Conservation (phyloP, 805 yeast species). For the Metschnikowia lunata region DNA sequence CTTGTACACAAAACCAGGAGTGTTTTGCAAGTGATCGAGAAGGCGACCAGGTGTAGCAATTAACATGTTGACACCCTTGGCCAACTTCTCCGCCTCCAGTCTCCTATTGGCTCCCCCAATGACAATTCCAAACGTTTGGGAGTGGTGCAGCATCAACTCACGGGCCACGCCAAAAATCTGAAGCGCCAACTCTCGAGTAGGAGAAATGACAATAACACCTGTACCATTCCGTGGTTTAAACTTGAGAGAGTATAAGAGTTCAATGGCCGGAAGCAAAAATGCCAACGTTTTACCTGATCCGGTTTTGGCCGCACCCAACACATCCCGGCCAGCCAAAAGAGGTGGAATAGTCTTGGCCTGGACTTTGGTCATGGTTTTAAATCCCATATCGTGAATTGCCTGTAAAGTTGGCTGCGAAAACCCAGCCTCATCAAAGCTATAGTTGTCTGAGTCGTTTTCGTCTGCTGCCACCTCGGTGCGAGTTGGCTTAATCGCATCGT, state of each 20-base stretch:
- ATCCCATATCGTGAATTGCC: constrained; percentile 86
- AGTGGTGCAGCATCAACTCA: constrained; percentile 83
- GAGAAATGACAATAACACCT: constrained; percentile 92
- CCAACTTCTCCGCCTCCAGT: constrained; percentile 92
- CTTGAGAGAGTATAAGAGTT: constrained; percentile 79
- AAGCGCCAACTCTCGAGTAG: constrained; percentile 95
- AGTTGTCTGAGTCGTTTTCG: constrained; percentile 24
- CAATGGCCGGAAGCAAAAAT: constrained; percentile 92
- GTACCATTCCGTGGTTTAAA: constrained; percentile 98
- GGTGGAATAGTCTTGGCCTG: constrained; percentile 97
- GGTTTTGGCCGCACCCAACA: constrained; percentile 98
- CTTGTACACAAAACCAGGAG: constrained; percentile 89
- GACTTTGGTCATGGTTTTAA: constrained; percentile 85
- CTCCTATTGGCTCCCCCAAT: constrained; percentile 98
- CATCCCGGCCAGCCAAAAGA: constrained; percentile 92
- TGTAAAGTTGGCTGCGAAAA: constrained; percentile 78
- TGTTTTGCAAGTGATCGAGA: constrained; percentile 93
- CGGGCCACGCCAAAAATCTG: constrained; percentile 98
- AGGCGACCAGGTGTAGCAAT: constrained; percentile 98
- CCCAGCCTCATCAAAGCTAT: constrained; percentile 40
- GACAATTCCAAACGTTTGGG: constrained; percentile 93
- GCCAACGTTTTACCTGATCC: constrained; percentile 99
- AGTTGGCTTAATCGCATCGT: constrained; percentile 27
- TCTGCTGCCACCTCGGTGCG: constrained; percentile 24
- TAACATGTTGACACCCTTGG: constrained; percentile 87